phyloP scores from a whole-genome alignment of 805 yeast species.

The Isabelozyma gotoi region DNA sequence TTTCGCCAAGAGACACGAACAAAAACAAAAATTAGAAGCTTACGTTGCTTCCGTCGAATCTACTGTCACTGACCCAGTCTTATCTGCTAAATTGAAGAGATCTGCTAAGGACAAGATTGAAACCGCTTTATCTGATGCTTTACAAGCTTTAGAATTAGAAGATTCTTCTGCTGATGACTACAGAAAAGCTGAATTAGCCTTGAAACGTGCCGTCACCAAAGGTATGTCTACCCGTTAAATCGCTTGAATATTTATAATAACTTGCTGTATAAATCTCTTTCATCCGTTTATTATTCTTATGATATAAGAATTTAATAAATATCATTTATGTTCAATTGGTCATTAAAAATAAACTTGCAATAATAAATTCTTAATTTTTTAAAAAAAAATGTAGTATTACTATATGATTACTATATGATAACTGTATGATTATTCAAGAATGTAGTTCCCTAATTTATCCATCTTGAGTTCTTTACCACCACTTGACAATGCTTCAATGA shows the following conservation, averaged over 20 bases:
- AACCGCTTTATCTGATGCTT: slow-evolving; percentile 96
- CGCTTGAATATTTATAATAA: slow-evolving; percentile 6
- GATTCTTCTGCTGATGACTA: slow-evolving; percentile 95
- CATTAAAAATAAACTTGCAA: not conserved
- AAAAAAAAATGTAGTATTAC: not conserved
- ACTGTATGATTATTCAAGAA: slow-evolving; percentile 58
- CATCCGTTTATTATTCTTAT: not conserved
- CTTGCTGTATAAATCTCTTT: slow-evolving; percentile 1
- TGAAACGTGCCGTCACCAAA: slow-evolving; percentile 99
- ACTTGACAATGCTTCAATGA: slow-evolving; percentile 64
- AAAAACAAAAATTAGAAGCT: slow-evolving; percentile 98
- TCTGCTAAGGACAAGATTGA: slow-evolving; percentile 96
- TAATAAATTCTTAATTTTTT: too few species aligned
- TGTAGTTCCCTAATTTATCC: slow-evolving; percentile 83
- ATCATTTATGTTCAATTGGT: not conserved
- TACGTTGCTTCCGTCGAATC: slow-evolving; percentile 95
- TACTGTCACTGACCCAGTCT: slow-evolving; percentile 96
- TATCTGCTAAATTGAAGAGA: slow-evolving; percentile 96
- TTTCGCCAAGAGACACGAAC: slow-evolving; percentile 99
- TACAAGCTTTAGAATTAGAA: slow-evolving; percentile 96
- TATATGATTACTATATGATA: too few species aligned
- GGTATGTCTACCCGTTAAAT: slow-evolving; percentile 96
- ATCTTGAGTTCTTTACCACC: slow-evolving; percentile 69
- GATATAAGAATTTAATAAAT: not conserved
- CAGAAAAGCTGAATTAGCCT: slow-evolving; percentile 98